phyloP scores from a whole-genome alignment of 208 protist genomes.

The Entamoeba invadens region DNA sequence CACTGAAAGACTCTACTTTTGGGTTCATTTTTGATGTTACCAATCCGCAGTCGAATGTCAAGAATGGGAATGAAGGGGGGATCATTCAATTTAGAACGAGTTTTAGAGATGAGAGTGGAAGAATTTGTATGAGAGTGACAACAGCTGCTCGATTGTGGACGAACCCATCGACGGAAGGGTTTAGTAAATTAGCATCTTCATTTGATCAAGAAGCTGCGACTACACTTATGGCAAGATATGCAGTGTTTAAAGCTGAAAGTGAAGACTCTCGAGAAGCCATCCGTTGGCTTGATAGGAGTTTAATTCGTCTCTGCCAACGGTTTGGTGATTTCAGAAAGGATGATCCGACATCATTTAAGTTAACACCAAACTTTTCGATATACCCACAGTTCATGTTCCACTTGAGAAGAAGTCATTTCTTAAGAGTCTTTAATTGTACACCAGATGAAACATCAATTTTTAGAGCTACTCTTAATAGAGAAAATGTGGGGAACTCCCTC shows the following conservation, averaged over 20 bases:
- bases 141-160: background rate
- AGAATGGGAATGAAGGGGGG: background rate
- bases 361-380: slow-evolving; percentile 13
- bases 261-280: background rate
- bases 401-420: slow-evolving; percentile 10
- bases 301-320: slow-evolving; percentile 6
- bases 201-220: slow-evolving; percentile 28
- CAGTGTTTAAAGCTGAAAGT: slow-evolving; percentile 7
- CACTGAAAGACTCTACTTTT: background rate
- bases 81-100: slow-evolving; percentile 13
- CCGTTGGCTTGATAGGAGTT: slow-evolving; percentile 12
- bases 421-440: slow-evolving; percentile 10
- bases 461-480: background rate
- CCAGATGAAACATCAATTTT: slow-evolving; percentile 26
- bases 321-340: slow-evolving; percentile 10
- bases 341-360: background rate
- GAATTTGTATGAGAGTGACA: background rate
- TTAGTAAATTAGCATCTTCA: background rate
- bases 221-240: slow-evolving; percentile 13
- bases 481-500: slow-evolving; percentile 16
- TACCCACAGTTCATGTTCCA: slow-evolving; percentile 32
- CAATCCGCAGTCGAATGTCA: background rate
- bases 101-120: background rate
- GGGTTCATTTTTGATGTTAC: slow-evolving; percentile 12
- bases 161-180: background rate